phyloP scores from a whole-genome alignment of 2,329 filamentous ascomycete species.

The Paramyrothecium sp. region DNA sequence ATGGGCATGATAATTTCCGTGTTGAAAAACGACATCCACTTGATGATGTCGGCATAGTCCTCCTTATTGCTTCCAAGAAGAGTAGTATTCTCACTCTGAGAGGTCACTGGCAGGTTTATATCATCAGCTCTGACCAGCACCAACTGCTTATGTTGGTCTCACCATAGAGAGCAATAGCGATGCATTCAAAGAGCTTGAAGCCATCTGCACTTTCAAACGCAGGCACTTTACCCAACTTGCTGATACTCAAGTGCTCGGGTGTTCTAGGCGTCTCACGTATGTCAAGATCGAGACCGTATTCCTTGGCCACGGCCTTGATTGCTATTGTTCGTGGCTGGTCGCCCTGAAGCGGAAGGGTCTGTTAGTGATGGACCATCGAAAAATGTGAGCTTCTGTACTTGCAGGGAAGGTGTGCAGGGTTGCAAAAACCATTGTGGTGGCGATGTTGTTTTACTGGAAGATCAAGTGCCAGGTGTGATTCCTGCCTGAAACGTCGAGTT shows the following conservation, averaged over 20 bases:
- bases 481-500: no score
- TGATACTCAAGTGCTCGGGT: slow-evolving; percentile 80
- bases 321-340: slow-evolving; percentile 85
- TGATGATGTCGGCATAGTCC: slow-evolving; percentile 96
- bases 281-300: slow-evolving; percentile 92
- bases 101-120: slow-evolving; percentile 71
- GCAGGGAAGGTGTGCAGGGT: slow-evolving; percentile 91
- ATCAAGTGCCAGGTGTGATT: no score
- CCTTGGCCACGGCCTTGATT: slow-evolving; percentile 93
- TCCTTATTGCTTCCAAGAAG: slow-evolving; percentile 99
- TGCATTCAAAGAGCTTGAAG: slow-evolving; percentile 82
- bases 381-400: slow-evolving; percentile 32
- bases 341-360: slow-evolving; percentile 46
- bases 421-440: slow-evolving; percentile 94
- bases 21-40: slow-evolving; percentile 98
- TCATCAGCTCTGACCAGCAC: slow-evolving; percentile 19
- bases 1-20: slow-evolving; percentile 73
- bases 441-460: no score
- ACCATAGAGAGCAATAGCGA: slow-evolving; percentile 98
- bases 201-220: slow-evolving; percentile 91
- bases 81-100: slow-evolving; percentile 99
- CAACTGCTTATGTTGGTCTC: slow-evolving; percentile 45
- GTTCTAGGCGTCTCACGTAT: slow-evolving; percentile 66
- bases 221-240: slow-evolving; percentile 87
- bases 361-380: slow-evolving; percentile 26